phyloP scores from a whole-genome alignment of 2,329 filamentous ascomycete genomes.

The Celoporthe dispersa region DNA sequence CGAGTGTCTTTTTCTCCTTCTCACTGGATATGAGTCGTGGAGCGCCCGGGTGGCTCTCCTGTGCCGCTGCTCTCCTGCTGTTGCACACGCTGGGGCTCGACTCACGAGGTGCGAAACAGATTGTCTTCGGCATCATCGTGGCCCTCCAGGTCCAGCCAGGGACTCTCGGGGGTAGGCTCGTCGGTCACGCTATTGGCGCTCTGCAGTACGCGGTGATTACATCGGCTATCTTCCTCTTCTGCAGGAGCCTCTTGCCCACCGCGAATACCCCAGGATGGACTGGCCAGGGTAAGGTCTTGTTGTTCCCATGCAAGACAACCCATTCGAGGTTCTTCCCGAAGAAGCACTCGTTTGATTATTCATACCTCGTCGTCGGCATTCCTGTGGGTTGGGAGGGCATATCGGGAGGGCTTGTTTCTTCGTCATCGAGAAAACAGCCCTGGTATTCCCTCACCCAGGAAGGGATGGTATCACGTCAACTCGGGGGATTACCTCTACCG shows the following conservation, averaged over 20 bases:
- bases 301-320: constrained; percentile 69
- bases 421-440: constrained; percentile 35
- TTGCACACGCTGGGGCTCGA: constrained; percentile 18
- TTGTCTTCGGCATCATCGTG: constrained; percentile 17
- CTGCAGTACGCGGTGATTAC: constrained; percentile 14
- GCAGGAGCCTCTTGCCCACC: constrained; percentile 12
- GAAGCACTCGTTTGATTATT: constrained; percentile 70
- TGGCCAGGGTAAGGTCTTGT: constrained; percentile 43
- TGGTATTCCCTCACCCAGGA: constrained; percentile 27
- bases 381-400: constrained; percentile 66
- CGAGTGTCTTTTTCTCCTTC: neutral
- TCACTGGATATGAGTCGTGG: constrained; percentile 25
- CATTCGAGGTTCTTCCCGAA: constrained; percentile 71
- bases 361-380: constrained; percentile 71
- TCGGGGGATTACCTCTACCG: constrained; percentile 65
- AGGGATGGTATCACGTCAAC: constrained; percentile 63
- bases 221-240: constrained; percentile 7
- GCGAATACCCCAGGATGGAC: constrained; percentile 20
- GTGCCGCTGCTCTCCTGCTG: constrained; percentile 12
- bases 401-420: constrained; percentile 60
- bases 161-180: neutral
- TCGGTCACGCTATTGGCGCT: neutral
- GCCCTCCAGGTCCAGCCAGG: constrained; percentile 6
- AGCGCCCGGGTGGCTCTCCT: constrained; percentile 19
- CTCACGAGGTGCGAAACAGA: constrained; percentile 18